Evolutionary conservation across 2,329 filamentous ascomycete genomes (phyloP).

Genomic region (Ophiostoma sp.): DNA sequence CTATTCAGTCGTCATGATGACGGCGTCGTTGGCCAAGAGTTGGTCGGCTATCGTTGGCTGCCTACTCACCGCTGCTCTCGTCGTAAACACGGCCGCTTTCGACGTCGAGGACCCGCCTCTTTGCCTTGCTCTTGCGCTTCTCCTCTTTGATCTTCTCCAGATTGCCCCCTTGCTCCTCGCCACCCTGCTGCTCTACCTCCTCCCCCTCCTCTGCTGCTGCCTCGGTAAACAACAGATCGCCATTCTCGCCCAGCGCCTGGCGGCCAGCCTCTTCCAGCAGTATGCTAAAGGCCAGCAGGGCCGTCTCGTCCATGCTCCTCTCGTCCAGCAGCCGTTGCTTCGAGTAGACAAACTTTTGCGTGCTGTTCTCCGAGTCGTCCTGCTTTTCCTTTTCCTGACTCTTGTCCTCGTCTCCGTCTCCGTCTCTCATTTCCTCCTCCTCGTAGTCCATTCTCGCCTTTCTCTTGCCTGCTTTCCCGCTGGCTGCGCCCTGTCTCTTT

Average conservation of each 20-base stretch:
- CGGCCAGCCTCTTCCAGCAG: slow-evolving; percentile 65
- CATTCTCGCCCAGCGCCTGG: slow-evolving; percentile 56
- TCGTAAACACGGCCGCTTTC: not conserved
- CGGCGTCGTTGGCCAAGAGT: not conserved
- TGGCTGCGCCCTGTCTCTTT: not conserved
- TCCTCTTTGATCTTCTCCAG: not conserved
- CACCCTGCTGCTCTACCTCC: not conserved
- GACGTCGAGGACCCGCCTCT: not conserved
- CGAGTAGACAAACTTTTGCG: not conserved
- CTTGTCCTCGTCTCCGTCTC: too few relatives aligned
- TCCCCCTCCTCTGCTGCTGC: slow-evolving; percentile 38
- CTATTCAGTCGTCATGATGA: not conserved
- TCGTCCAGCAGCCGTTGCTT: slow-evolving; percentile 40
- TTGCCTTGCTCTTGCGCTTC: not conserved
- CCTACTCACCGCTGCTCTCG: slow-evolving; percentile 7
- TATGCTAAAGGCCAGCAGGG: slow-evolving; percentile 68
- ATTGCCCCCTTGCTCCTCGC: slow-evolving; percentile 22
- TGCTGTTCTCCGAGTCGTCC: not conserved
- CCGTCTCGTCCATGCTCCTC: slow-evolving; percentile 70
- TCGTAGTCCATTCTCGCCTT: not conserved
- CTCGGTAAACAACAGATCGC: slow-evolving; percentile 69
- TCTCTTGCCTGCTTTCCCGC: not conserved
- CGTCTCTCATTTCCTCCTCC: not conserved
- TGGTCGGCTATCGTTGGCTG: not conserved
- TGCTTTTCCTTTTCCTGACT: too few relatives aligned